phyloP scores from a whole-genome alignment of 140 eudicot species.

The Anethum foeniculum region DNA sequence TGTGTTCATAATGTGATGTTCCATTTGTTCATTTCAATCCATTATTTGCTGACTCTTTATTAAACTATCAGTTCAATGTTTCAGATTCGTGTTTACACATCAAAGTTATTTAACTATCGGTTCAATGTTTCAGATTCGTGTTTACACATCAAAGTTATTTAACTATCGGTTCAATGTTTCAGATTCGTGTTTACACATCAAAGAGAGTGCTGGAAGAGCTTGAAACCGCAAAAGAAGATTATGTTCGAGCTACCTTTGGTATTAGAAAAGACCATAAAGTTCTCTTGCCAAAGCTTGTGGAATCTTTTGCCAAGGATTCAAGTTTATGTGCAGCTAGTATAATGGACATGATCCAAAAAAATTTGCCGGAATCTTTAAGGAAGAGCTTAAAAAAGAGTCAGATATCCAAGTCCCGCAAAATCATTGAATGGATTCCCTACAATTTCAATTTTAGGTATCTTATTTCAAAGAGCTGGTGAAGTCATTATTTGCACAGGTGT shows the following conservation, averaged over 20 bases:
- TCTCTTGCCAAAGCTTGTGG: constrained; percentile 65
- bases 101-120: too few species aligned
- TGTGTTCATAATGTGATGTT: constrained; percentile 22
- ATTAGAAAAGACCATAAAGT: constrained; percentile 64
- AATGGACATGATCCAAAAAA: constrained; percentile 67
- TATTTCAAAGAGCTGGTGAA: constrained; percentile 70
- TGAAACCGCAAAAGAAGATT: constrained; percentile 85
- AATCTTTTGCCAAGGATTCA: constrained; percentile 72
- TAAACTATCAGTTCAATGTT: too few species aligned
- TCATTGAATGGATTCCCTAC: constrained; percentile 78
- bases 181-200: constrained; percentile 87
- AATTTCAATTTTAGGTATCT: constrained; percentile 80
- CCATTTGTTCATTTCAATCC: background rate
- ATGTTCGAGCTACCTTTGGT: constrained; percentile 81
- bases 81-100: too few species aligned
- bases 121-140: constrained; percentile 48
- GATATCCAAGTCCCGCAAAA: constrained; percentile 55
- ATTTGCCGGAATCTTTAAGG: constrained; percentile 65
- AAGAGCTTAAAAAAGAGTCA: constrained; percentile 72
- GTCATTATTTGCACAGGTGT: constrained; percentile 23
- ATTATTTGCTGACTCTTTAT: background rate
- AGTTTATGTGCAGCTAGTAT: constrained; percentile 55
- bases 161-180: background rate
- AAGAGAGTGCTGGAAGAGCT: constrained; percentile 76
- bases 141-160: constrained; percentile 60